phyloP scores from a whole-genome alignment of 352 stramenopile genomes.

The Phytophthora lateralis region DNA sequence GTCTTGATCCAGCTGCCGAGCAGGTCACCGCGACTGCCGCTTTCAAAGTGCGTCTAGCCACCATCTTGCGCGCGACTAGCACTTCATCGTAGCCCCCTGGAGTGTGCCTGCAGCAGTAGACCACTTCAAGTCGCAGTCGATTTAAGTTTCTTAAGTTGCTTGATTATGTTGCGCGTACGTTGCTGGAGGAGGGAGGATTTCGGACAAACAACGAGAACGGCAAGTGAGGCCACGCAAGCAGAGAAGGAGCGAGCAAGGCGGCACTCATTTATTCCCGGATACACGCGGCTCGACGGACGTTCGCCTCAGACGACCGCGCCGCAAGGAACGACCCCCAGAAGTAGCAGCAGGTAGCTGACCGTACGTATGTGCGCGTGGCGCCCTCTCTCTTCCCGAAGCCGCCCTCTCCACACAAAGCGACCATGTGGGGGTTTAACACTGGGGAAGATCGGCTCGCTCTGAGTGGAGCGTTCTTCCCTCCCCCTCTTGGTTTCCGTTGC shows the following conservation, averaged over 20 bases:
- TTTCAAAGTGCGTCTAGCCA: too few relatives aligned
- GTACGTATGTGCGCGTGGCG: background rate
- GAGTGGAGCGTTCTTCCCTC: background rate
- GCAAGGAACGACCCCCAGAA: constrained; percentile 21
- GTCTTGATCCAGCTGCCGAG: too few relatives aligned
- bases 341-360: constrained; percentile 29
- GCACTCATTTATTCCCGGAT: constrained; percentile 35
- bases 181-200: constrained; percentile 31
- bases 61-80: too few relatives aligned
- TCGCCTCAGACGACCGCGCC: constrained; percentile 14
- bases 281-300: constrained; percentile 25
- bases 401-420: background rate
- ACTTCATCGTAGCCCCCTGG: too few relatives aligned
- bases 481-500: constrained; percentile 10
- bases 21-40: too few relatives aligned
- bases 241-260: constrained; percentile 33
- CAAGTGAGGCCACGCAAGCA: constrained; percentile 37
- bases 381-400: background rate
- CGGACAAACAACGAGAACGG: constrained; percentile 42
- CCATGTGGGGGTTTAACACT: constrained; percentile 13
- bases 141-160: background rate
- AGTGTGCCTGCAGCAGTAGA: too few relatives aligned
- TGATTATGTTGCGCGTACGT: background rate
- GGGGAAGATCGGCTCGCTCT: background rate
- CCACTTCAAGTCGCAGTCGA: background rate